These are phyloP conservation scores for Magnolia officinalis DNA, from an alignment of 164 flowering plant species.

Conservation along the genomic window DNA sequence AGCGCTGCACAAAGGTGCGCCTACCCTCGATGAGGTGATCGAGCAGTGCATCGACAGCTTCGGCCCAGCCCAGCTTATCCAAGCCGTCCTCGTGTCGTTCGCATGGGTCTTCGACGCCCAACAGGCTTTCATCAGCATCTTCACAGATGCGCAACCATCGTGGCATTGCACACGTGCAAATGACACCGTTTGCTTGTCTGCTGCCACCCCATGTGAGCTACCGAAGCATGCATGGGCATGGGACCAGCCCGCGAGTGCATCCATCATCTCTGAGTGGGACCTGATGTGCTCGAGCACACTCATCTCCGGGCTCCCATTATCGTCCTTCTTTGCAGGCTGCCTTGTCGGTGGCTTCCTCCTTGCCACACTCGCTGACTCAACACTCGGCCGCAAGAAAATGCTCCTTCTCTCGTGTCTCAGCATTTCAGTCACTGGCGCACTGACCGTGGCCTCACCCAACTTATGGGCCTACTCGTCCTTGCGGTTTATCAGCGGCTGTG, in stretches of 20 bases:
- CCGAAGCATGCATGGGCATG: conserved; percentile 51
- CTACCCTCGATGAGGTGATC: conserved; percentile 40
- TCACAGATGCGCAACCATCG: conserved; percentile 51
- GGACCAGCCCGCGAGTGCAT: conserved; percentile 31
- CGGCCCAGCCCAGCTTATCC: conserved; percentile 46
- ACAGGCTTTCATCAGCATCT: conserved; percentile 60
- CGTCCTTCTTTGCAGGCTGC: conserved; percentile 67
- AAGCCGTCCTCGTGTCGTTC: conserved; percentile 45
- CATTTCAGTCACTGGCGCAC: conserved; percentile 41
- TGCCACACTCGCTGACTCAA: conserved; percentile 64
- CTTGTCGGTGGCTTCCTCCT: conserved; percentile 50
- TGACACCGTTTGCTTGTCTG: conserved; percentile 6
- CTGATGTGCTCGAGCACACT: conserved; percentile 40
- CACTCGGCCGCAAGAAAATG: conserved; percentile 63
- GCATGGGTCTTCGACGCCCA: conserved; percentile 65
- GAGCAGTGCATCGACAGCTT: conserved; percentile 45
- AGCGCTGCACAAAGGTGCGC: neutral
- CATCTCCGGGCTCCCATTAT: conserved; percentile 49
- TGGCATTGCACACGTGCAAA: conserved; percentile 44
- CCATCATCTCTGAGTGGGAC: conserved; percentile 58
- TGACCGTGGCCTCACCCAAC: conserved; percentile 40
- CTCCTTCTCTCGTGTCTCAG: conserved; percentile 43
- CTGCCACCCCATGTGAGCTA: conserved; percentile 28
- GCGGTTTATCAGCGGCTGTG: conserved; percentile 50
- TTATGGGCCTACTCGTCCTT: conserved; percentile 56